Percentiles rank a stretch among this genome's conserved stretches.
phyloP scores from a whole-genome alignment of 352 stramenopile genomes.

The Thraustotheca clavata region DNA sequence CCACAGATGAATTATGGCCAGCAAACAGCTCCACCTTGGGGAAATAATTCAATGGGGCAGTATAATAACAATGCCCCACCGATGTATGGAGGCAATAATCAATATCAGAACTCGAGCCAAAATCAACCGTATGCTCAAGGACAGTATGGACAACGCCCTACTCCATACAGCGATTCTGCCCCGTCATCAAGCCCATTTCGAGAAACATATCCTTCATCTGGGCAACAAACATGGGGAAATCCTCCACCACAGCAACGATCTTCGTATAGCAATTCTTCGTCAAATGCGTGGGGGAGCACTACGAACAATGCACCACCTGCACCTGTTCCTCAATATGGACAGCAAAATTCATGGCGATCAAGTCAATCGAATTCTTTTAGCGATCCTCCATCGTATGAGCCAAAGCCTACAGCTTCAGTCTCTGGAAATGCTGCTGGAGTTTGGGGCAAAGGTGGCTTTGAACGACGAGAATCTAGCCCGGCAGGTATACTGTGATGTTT shows the following conservation, averaged over 20 bases:
- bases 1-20: not conserved
- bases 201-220: not conserved
- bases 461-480: slow-evolving; percentile 51
- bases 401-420: not conserved
- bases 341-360: not conserved
- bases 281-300: not conserved
- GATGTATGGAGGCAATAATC: not conserved
- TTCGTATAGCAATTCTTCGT: not conserved
- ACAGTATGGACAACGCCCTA: not conserved
- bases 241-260: not conserved
- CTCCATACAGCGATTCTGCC: not conserved
- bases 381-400: not conserved
- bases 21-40: not conserved
- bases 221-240: not conserved
- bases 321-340: slow-evolving; percentile 4
- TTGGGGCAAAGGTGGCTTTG: slow-evolving; percentile 75
- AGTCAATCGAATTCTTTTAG: not conserved
- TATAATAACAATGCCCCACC: not conserved
- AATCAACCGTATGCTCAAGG: not conserved
- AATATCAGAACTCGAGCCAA: not conserved
- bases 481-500: slow-evolving; percentile 41
- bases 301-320: not conserved
- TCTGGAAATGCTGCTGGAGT: slow-evolving; percentile 46
- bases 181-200: not conserved
- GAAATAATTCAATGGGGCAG: not conserved